phyloP scores from a whole-genome alignment of 192 early-diverging fungal genomes.

The Coemansia sp. region DNA sequence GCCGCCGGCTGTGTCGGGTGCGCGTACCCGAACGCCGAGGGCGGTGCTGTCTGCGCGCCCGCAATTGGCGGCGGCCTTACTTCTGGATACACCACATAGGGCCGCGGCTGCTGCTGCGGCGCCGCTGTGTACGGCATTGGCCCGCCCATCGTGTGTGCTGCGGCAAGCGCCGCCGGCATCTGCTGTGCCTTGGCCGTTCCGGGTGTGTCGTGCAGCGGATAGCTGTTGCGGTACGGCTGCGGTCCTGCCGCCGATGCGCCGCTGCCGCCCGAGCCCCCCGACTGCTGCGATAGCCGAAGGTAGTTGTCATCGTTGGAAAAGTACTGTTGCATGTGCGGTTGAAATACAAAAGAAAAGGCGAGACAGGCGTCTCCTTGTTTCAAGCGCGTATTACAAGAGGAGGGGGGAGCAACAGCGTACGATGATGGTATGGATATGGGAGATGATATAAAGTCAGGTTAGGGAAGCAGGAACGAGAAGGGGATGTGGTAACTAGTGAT shows the following conservation, averaged over 20 bases:
- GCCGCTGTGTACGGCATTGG: neutral
- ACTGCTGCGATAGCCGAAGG: conserved; percentile 23
- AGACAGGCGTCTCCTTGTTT: neutral
- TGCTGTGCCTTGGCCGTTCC: neutral
- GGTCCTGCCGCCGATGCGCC: conserved; percentile 18
- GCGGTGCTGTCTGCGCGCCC: neutral
- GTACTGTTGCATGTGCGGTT: conserved; percentile 26
- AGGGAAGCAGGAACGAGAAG: no score
- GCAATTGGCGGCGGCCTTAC: neutral
- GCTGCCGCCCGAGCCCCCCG: conserved; percentile 12
- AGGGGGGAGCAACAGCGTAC: no score
- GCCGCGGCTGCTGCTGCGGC: neutral
- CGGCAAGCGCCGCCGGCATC: neutral
- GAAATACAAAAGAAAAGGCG: neutral
- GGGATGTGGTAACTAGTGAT: no score
- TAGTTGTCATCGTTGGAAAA: conserved; percentile 34
- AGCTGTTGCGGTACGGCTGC: conserved; percentile 36
- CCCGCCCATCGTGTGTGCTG: neutral
- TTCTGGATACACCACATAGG: conserved; percentile 15
- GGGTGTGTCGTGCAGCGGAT: conserved; percentile 15
- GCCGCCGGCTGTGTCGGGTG: neutral
- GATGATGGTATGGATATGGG: no score
- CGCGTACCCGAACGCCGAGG: conserved; percentile 2
- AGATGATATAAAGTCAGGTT: no score
- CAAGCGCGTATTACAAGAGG: neutral